Base-by-base conservation (phyloP, 106 monocot species). In the Dendrobium officinale region DNA sequence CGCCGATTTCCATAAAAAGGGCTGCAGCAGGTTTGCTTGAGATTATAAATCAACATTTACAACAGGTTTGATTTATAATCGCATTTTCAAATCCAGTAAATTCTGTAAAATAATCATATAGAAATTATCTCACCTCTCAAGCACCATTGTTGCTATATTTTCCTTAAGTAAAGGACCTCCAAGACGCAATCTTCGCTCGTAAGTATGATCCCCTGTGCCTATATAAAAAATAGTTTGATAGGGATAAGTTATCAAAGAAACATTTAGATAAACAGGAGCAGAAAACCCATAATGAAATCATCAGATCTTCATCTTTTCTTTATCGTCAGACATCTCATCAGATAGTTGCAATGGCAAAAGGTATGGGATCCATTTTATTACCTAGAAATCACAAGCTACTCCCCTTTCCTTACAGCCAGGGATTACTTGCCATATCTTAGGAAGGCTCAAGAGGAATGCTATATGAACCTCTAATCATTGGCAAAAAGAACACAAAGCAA, bases 171-270 rank as follows among this genome's bases (percentile, higher is more conserved):
- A 83, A 6, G 99, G 99, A n/a, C 84, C 99, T 80, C 95, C 99
- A 86, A 99, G 99, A 33, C 92, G 91, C 80, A 99, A 80, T 47
- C 99, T 88, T 45, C 99, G 77, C 78, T 96, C 93, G 86, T 90
- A 99, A 77, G 95, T 86, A 79, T 99, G 99, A 78, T 99, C 99
- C 29, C 99, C 99, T 55, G 99, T 99, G 70, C 99, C 99, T 95
- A 73, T 24, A 5, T 9, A 47, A 43, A 76, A 13, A 15, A 74
- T 43, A 20, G 19, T 43, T 74, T 43, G 42, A 20, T 6, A n/a
- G 4, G 24, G 41, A 74, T 42, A 20, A 74, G 74, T 44, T 13
- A 70, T 33, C 70, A 16, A 70, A 70, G n/a, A 70, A 70, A 22
- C 37, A 70, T 33, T 37, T 37, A 37, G 24, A 37, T 17, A 37